Evolutionary conservation across 192 early-diverging fungal species (phyloP).

Genomic region (Funneliformis mosseae): DNA sequence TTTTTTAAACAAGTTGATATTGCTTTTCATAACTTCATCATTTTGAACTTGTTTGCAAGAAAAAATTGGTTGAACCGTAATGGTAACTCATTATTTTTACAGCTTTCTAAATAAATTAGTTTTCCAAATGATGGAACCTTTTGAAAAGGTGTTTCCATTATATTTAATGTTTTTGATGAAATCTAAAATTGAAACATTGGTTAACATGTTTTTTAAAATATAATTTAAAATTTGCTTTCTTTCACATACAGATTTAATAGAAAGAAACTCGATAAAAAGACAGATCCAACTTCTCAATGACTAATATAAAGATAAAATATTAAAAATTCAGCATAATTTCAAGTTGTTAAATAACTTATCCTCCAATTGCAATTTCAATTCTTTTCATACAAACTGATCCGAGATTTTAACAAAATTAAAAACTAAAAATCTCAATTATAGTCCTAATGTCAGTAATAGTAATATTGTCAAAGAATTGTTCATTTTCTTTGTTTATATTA

Average conservation of each 20-base stretch:
- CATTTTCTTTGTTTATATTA: no score
- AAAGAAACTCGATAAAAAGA: slow-evolving; percentile 71
- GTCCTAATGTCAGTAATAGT: no score
- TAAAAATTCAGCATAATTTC: not conserved
- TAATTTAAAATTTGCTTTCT: slow-evolving; percentile 91
- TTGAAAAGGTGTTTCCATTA: slow-evolving; percentile 74
- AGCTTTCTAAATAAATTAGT: no score
- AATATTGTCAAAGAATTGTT: no score
- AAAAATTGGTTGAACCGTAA: no score
- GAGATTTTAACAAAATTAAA: no score
- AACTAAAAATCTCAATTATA: no score
- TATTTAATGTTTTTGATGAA: slow-evolving; percentile 69
- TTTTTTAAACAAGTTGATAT: slow-evolving; percentile 67
- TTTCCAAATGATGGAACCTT: no score
- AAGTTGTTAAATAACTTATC: slow-evolving; percentile 38
- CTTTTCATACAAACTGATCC: slow-evolving; percentile 67
- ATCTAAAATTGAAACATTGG: slow-evolving; percentile 41
- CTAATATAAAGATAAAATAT: slow-evolving; percentile 26
- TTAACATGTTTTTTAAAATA: not conserved
- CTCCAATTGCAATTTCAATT: slow-evolving; percentile 87
- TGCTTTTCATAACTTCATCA: slow-evolving; percentile 80
- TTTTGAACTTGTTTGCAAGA: no score
- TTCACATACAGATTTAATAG: slow-evolving; percentile 93
- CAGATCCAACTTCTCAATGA: slow-evolving; percentile 65
- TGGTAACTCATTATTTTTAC: no score